Conservation (phyloP, 331 rosid genomes). For the Arachis monticola region DNA sequence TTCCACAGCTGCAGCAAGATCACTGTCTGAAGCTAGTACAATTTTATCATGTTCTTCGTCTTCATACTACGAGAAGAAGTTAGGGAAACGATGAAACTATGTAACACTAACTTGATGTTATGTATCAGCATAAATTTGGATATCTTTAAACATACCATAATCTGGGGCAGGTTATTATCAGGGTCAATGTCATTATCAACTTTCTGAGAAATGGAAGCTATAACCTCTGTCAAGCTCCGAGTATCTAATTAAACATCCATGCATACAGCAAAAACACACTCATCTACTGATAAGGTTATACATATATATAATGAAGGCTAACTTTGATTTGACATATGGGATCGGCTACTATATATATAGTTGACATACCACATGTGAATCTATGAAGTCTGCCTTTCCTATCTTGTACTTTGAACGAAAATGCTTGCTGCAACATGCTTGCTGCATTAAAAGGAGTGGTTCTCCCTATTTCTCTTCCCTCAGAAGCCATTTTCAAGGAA, state of each 20-base stretch:
- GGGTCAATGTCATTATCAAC: slow-evolving; percentile 85
- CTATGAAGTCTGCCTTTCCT: slow-evolving; percentile 87
- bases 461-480: slow-evolving; percentile 73
- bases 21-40: slow-evolving; percentile 87
- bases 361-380: slow-evolving; percentile 81
- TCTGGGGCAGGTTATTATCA: slow-evolving; percentile 71
- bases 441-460: slow-evolving; percentile 50
- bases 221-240: slow-evolving; percentile 78
- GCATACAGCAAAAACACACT: slow-evolving; percentile 41
- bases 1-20: slow-evolving; percentile 89
- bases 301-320: not conserved
- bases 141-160: slow-evolving; percentile 63
- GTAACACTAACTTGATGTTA: not conserved
- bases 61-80: slow-evolving; percentile 68
- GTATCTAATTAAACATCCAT: slow-evolving; percentile 63
- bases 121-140: slow-evolving; percentile 7
- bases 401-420: slow-evolving; percentile 88
- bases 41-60: slow-evolving; percentile 93
- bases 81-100: slow-evolving; percentile 11
- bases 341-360: not conserved
- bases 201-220: slow-evolving; percentile 86
- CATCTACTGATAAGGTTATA: slow-evolving; percentile 24
- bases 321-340: not conserved
- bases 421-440: slow-evolving; percentile 48
- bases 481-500: slow-evolving; percentile 81